Base-by-base conservation (phyloP, 495 filamentous ascomycete species). In the Xylaria castorea region DNA sequence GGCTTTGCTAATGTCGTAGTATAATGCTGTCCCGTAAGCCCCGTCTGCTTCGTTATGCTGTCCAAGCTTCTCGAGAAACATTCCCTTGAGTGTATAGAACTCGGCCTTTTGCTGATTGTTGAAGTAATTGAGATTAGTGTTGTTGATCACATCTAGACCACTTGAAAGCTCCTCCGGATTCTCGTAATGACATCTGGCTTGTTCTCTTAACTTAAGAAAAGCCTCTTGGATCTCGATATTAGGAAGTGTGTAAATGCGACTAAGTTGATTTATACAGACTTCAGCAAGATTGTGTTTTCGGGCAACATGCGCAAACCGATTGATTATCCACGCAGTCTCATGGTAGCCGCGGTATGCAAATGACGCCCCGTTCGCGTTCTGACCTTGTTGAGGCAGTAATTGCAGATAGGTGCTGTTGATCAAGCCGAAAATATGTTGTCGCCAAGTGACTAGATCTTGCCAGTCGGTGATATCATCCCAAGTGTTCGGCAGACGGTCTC, bases 191-290 rank as follows among this genome's bases (percentile, higher is more conserved):
- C 96, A 98, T 80, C 97, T 97, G 36, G 97, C 97, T 79, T 99
- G 97, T 79, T 99, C 97, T 42, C 97, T 85, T 57, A 99, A 82
- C 83, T 99, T 99, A 67, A 99, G 85, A 86, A 99, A 99, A 0
- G 97, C 97, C 80, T 99, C 96, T 80, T 99, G 96, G 66, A 99
- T 99, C 83, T 99, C 97, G 44, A 99, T 99, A 77, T 99, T 99
- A 9, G 97, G 97, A 12, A 99, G 88, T 0, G 96, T 98, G 80
- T 99, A 99, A 76, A 99, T 99, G 64, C 94, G 93, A 77, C 94
- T 97, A 16, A 99, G 89, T 78, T 99, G 97, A 73, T 88, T 92
- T 80, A 98, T 97, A 85, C 97, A 99, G 65, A 98, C 96, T 60
- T 98, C 97, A 1, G 94, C 93, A 75, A 99, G 90, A 75, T 94